Percentiles rank a stretch among this genome's conserved stretches.
phyloP scores from a whole-genome alignment of 2,329 filamentous ascomycete genomes.

The Botrytis fabae region DNA sequence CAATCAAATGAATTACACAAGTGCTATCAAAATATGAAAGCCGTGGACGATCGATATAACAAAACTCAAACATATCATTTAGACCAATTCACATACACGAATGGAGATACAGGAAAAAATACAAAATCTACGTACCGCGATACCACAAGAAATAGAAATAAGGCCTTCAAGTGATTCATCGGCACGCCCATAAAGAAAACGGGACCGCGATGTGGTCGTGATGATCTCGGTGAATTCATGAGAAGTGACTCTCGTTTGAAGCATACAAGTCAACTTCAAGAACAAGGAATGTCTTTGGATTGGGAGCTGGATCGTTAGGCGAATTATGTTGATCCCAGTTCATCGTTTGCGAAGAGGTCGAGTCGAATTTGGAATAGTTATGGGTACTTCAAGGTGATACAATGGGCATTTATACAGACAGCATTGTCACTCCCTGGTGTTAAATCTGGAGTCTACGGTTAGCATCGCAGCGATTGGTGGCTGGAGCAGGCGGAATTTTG shows the following conservation, averaged over 20 bases:
- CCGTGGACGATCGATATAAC: slow-evolving; percentile 2
- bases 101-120: neutral
- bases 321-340: neutral
- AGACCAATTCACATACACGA: neutral
- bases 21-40: slow-evolving; percentile 9
- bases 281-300: neutral
- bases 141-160: neutral
- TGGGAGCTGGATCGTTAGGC: neutral
- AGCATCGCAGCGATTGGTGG: neutral
- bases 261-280: neutral
- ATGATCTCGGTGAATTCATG: neutral
- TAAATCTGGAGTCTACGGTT: neutral
- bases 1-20: neutral
- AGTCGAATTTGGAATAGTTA: neutral
- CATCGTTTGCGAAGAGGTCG: neutral
- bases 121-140: neutral
- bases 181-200: neutral
- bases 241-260: neutral
- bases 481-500: neutral
- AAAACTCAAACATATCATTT: neutral
- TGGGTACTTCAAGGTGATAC: neutral
- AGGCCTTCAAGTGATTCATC: neutral
- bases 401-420: slow-evolving; percentile 4
- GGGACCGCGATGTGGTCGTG: neutral
- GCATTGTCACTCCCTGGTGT: slow-evolving; percentile 4